Evolutionary conservation across 2,329 filamentous ascomycete genomes (phyloP), one percentile per base, ranked within the genome.

Genomic region (Trichoderma hamatum): DNA sequence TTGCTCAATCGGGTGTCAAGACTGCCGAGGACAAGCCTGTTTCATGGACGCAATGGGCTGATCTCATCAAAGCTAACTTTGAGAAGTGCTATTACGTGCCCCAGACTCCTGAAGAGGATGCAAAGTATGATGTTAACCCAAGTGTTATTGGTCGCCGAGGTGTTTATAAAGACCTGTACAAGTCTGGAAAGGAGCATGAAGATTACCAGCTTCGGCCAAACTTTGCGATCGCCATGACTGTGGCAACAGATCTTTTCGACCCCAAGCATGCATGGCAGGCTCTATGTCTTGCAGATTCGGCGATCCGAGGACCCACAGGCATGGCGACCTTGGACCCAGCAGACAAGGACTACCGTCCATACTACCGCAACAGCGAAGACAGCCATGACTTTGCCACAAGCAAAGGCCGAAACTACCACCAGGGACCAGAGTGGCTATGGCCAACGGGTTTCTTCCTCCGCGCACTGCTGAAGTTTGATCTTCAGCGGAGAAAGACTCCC

Each of bases 371-470:
- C 82, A 92, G 91, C 73, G 95, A 98, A 76, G 96, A 99, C 80
- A 95, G 91, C 70, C 89, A 88, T 14, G 92, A 98, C 79, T 98
- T 97, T 76, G 88, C 92, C 13, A 98, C 95, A 0, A 89, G 92
- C 74, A 98, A 98, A 81, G 96, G 96, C 61, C 87, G 96, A 68
- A 99, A 98, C 81, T 99, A 99, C 81, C 96, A 99, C 80, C 95
- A 98, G 79, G 96, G 96, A 5, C 96, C 96, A 0, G 96, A 99
- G 79, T 99, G 96, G 96, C 83, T 97, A 28, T 99, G 96, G 96
- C 96, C 95, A 0, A 95, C 93, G 1, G 96, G 96, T 5, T 99
- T 94, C 84, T 99, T 97, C 85, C 84, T 97, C 26, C 90, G 96
- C 60, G 96, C 96, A 1, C 83, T 99, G 72, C 86, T 99, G 72